Base-by-base conservation (phyloP, 306 rosid species). In the Sicyos edulis region DNA sequence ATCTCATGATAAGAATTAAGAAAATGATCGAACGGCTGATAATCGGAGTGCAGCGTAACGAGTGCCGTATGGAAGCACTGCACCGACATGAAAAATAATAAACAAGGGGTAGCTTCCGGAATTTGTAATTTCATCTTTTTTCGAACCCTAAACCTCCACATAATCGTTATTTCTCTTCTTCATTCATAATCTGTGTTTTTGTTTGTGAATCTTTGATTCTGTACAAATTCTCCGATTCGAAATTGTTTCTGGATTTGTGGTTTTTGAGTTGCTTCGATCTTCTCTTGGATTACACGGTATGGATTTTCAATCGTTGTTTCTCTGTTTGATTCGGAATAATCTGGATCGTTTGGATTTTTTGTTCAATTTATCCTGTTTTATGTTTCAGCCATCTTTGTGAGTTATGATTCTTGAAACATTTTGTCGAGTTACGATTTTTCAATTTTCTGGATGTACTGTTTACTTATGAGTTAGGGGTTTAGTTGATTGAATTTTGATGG, bases 341-440 rank as follows among this genome's bases (percentile, higher is more conserved):
- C 45, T 60, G 55, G 70, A 68, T 76, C 74, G 32, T 26, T 44
- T 44, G n/a, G n/a, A n/a, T n/a, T n/a, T n/a, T 44, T 44, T 44
- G 50, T 44, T 44, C 50, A 3, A 8, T 44, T 10, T 44, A 10
- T 44, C 9, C 10, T 8, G 10, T 42, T 42, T 44, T 2, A 19
- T 44, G 71, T 11, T 68, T 49, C 21, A 47, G 42, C 57, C 7
- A 49, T 3, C 32, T 20, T 13, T 11, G 53, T 10, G 3, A 3
- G n/a, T 19, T 65, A 4, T 0, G 53, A 42, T 17, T 12, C 51
- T 20, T 22, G 54, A 2, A 44, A 45, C 5, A 20, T 34, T 12
- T 3, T 34, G 71, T 20, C 12, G 5, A 44, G 54, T 42, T 47
- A 1, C 20, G 17, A 45, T 3, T 66, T 19, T 20, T 42, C 11